phyloP scores from a whole-genome alignment of 2,329 filamentous ascomycete species.

The Aspergillus fumigatiaffinis region DNA sequence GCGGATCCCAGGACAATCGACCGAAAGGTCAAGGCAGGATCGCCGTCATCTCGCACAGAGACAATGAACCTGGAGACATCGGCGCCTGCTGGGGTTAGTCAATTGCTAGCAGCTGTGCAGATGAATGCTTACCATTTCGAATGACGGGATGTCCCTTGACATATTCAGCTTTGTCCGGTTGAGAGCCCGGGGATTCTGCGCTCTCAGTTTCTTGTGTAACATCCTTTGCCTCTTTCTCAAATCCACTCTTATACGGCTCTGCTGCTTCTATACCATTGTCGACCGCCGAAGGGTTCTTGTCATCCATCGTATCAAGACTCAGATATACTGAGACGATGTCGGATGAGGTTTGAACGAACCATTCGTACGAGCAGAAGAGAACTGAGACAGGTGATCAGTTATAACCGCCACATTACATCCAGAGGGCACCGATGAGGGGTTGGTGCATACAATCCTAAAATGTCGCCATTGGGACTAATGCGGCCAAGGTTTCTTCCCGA shows the following conservation, averaged over 20 bases:
- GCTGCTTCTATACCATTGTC: neutral
- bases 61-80: slow-evolving; percentile 20
- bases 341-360: neutral
- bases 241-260: neutral
- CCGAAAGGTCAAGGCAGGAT: slow-evolving; percentile 19
- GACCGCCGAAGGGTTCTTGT: neutral
- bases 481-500: neutral
- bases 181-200: neutral
- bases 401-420: neutral
- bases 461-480: neutral
- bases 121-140: slow-evolving; percentile 10
- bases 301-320: neutral
- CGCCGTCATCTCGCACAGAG: slow-evolving; percentile 16
- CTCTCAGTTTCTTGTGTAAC: neutral
- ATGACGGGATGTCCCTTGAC: slow-evolving; percentile 18
- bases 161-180: slow-evolving; percentile 7
- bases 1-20: slow-evolving; percentile 16
- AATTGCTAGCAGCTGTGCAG: neutral
- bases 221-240: neutral
- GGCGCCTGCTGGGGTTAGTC: slow-evolving; percentile 2
- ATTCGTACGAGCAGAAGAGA: neutral
- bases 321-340: neutral
- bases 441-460: neutral
- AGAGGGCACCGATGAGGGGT: neutral
- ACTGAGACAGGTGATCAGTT: neutral